Conservation (phyloP, 495 filamentous ascomycete genomes). For the Cryomyces antarcticus region DNA sequence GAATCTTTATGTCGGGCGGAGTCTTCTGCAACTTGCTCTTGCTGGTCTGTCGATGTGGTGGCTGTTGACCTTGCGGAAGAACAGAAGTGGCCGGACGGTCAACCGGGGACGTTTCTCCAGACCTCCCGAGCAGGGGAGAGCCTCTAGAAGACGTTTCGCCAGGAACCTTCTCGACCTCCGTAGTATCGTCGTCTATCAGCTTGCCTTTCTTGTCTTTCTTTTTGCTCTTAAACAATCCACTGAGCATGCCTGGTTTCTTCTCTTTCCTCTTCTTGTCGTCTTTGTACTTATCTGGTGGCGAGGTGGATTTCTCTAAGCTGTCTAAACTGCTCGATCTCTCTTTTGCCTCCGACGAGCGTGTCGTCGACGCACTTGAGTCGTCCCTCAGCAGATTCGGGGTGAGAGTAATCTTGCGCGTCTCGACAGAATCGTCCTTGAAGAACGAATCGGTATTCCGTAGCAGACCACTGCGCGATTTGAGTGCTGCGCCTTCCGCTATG, state of each 20-base stretch:
- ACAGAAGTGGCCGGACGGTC: background rate
- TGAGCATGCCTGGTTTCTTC: constrained; percentile 80
- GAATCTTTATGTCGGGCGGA: constrained; percentile 17
- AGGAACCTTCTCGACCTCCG: constrained; percentile 27
- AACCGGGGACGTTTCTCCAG: constrained; percentile 18
- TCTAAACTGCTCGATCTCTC: constrained; percentile 33
- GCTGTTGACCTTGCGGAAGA: background rate
- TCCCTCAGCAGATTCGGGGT: constrained; percentile 90
- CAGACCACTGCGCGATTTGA: constrained; percentile 60
- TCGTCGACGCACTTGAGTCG: constrained; percentile 38
- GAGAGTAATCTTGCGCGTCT: constrained; percentile 92
- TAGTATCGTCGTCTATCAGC: constrained; percentile 14
- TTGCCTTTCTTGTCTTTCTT: constrained; percentile 48
- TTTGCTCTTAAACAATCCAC: constrained; percentile 86
- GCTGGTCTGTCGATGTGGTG: constrained; percentile 16
- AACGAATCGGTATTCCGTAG: constrained; percentile 83
- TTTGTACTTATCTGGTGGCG: constrained; percentile 33
- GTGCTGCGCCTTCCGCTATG: too few relatives aligned
- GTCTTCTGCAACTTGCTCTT: constrained; percentile 68
- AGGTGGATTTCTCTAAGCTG: constrained; percentile 33
- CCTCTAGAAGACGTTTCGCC: constrained; percentile 28
- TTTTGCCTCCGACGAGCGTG: constrained; percentile 40
- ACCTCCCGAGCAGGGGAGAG: constrained; percentile 31
- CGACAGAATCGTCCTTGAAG: constrained; percentile 86
- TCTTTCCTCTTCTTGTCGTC: constrained; percentile 81